Evolutionary conservation across 345 rosid genomes (phyloP).

Genomic region (Syzygium jambos): DNA sequence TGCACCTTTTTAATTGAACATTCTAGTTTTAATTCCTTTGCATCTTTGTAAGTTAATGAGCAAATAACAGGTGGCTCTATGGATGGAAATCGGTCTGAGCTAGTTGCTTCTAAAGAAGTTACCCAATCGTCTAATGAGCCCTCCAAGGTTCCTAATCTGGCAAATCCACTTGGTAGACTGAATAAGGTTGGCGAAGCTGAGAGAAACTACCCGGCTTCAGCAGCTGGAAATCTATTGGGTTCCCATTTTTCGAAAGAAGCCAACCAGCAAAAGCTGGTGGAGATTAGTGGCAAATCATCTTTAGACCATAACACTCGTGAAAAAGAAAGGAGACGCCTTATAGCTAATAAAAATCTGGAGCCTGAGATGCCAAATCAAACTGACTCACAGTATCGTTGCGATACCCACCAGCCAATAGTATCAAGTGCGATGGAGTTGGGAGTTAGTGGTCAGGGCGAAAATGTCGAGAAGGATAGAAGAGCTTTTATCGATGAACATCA

Average conservation of each 20-base stretch:
- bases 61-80: background rate
- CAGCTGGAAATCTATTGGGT: constrained; percentile 44
- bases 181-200: constrained; percentile 32
- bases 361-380: constrained; percentile 40
- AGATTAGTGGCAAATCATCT: constrained; percentile 22
- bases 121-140: constrained; percentile 22
- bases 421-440: constrained; percentile 19
- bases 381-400: constrained; percentile 21
- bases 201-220: constrained; percentile 19
- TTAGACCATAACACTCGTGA: constrained; percentile 16
- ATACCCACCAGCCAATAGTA: constrained; percentile 29
- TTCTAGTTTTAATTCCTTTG: background rate
- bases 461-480: constrained; percentile 17
- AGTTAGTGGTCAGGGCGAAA: constrained; percentile 11
- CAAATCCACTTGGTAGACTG: constrained; percentile 34
- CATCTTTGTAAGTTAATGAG: background rate
- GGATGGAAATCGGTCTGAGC: constrained; percentile 1
- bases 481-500: constrained; percentile 5
- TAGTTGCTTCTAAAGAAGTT: background rate
- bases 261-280: constrained; percentile 31
- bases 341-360: constrained; percentile 31
- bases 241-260: constrained; percentile 30
- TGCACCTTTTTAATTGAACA: background rate
- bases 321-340: constrained; percentile 42
- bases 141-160: constrained; percentile 32